These are phyloP conservation scores for Lasiodiplodia sp. DNA, from an alignment of 2,329 filamentous ascomycete genomes.

Conservation along the genomic window DNA sequence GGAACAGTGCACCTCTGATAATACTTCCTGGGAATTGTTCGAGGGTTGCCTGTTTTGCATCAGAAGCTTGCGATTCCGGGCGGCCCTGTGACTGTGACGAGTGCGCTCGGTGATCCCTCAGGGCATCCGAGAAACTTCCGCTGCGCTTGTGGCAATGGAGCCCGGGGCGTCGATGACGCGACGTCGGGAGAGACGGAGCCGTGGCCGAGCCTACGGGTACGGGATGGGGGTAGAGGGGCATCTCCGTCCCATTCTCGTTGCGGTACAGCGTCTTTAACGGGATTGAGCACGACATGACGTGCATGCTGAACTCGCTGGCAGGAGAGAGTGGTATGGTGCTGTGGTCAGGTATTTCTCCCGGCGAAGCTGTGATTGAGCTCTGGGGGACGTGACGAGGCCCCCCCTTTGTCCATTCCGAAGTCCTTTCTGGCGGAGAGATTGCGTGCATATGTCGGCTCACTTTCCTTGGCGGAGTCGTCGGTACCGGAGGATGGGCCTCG, in stretches of 20 bases:
- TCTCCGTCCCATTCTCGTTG: constrained; percentile 47
- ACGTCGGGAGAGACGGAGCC: not conserved
- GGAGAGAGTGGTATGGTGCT: constrained; percentile 51
- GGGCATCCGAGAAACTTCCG: constrained; percentile 84
- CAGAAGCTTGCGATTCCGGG: constrained; percentile 8
- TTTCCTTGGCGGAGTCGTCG: constrained; percentile 21
- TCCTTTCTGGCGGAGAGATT: not conserved
- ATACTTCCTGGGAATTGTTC: constrained; percentile 78
- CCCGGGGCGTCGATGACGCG: constrained; percentile 38
- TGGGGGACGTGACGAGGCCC: constrained; percentile 46
- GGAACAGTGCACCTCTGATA: constrained; percentile 84
- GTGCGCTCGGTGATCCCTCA: constrained; percentile 67
- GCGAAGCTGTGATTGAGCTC: constrained; percentile 45
- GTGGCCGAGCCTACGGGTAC: constrained; percentile 34
- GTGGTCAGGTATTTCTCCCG: constrained; percentile 39
- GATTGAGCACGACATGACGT: constrained; percentile 67
- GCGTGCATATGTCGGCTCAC: constrained; percentile 1
- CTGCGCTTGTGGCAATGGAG: constrained; percentile 75
- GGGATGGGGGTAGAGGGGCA: constrained; percentile 48
- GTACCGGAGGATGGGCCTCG: not conserved
- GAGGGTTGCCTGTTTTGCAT: not conserved
- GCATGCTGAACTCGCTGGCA: constrained; percentile 60
- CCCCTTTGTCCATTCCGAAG: constrained; percentile 33
- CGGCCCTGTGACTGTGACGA: constrained; percentile 9
- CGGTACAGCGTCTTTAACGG: constrained; percentile 51